A percentile compares a stretch with the other conserved stretches of the same genome.
Evolutionary conservation across 2,329 filamentous ascomycete genomes (phyloP).

Genomic region (Knufia petricola): DNA sequence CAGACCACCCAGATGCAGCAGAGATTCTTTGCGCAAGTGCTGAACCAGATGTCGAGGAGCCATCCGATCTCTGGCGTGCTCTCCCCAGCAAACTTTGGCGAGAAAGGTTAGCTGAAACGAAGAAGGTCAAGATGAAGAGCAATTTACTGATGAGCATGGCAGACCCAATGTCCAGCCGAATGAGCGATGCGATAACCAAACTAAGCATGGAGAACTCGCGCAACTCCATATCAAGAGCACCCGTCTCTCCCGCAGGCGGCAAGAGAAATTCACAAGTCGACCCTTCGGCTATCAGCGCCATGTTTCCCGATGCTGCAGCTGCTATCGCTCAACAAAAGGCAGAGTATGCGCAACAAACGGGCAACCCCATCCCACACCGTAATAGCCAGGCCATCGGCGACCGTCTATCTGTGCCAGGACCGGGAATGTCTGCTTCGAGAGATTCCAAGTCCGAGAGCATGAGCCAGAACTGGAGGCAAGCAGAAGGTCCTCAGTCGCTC

Average conservation of each 20-base stretch:
- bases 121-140: slow-evolving; percentile 1
- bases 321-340: slow-evolving; percentile 97
- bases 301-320: slow-evolving; percentile 97
- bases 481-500: slow-evolving; percentile 42
- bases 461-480: slow-evolving; percentile 56
- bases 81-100: slow-evolving; percentile 83
- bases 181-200: slow-evolving; percentile 95
- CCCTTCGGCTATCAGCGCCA: slow-evolving; percentile 86
- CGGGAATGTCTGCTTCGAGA: slow-evolving; percentile 62
- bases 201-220: slow-evolving; percentile 77
- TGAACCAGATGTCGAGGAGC: slow-evolving; percentile 98
- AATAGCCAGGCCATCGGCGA: slow-evolving; percentile 77
- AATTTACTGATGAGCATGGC: slow-evolving; percentile 16
- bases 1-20: slow-evolving; percentile 99
- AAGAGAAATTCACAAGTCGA: slow-evolving; percentile 96
- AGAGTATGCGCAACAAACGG: slow-evolving; percentile 91
- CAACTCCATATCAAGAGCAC: slow-evolving; percentile 74
- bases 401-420: slow-evolving; percentile 62
- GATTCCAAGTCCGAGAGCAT: slow-evolving; percentile 50
- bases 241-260: slow-evolving; percentile 58
- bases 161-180: slow-evolving; percentile 95
- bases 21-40: slow-evolving; percentile 95
- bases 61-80: slow-evolving; percentile 94
- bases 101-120: slow-evolving; percentile 60
- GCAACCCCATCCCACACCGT: slow-evolving; percentile 80